A percentile compares a stretch with the other conserved stretches of the same genome.
phyloP scores from a whole-genome alignment of 2,329 filamentous ascomycete genomes.

The Zasmidium cellare region DNA sequence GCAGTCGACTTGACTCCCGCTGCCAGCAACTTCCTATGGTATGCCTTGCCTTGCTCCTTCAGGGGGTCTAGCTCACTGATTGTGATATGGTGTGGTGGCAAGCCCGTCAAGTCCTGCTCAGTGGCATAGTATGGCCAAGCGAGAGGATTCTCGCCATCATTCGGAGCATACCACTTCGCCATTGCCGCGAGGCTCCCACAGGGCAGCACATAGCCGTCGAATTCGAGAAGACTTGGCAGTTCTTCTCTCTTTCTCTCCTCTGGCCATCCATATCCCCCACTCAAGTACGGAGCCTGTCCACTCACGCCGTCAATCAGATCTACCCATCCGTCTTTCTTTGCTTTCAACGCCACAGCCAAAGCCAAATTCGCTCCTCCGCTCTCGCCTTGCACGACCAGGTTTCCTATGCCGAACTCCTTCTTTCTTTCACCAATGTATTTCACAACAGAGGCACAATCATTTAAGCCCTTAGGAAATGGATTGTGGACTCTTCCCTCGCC shows the following conservation, averaged over 20 bases:
- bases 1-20: conserved; percentile 20
- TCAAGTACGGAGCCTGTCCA: too few species aligned
- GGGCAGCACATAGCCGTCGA: conserved; percentile 27
- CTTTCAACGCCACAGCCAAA: conserved; percentile 28
- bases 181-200: conserved; percentile 8
- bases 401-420: conserved; percentile 23
- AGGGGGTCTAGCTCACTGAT: conserved; percentile 30
- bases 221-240: conserved; percentile 28
- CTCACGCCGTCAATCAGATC: too few species aligned
- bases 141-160: conserved; percentile 24
- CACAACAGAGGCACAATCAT: conserved; percentile 31
- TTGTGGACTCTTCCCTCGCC: conserved; percentile 16
- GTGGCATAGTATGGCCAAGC: conserved; percentile 33
- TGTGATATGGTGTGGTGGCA: conserved; percentile 24
- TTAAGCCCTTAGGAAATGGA: conserved; percentile 32
- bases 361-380: conserved; percentile 33
- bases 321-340: too few species aligned
- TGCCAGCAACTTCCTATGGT: conserved; percentile 16
- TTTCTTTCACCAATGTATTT: conserved; percentile 25
- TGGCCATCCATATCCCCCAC: conserved; percentile 14
- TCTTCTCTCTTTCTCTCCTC: conserved; percentile 10
- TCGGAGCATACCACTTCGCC: conserved; percentile 19
- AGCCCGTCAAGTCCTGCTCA: conserved; percentile 23
- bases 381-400: conserved; percentile 34
- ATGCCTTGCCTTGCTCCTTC: conserved; percentile 26